These are phyloP conservation scores for Solanum arcanum DNA, from an alignment of 257 asterid genomes.

Conservation along the genomic window DNA sequence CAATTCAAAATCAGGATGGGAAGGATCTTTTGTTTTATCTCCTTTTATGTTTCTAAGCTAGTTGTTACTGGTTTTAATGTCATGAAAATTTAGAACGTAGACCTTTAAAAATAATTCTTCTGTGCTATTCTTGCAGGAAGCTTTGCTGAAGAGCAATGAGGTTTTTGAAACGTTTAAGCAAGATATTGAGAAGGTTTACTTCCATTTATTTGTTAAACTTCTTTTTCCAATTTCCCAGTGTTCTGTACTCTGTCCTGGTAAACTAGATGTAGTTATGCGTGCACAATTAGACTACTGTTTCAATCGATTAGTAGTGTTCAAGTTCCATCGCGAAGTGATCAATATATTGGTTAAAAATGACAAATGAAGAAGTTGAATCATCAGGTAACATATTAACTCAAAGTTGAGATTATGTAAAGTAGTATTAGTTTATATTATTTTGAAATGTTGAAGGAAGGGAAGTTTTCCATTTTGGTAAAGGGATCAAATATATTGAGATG, in stretches of 20 bases:
- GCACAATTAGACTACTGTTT: not conserved
- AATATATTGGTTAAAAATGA: not conserved
- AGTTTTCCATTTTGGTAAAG: not conserved
- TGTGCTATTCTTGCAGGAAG: conserved; percentile 50
- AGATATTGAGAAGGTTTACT: conserved; percentile 85
- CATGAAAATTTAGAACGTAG: not conserved
- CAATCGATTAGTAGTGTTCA: not conserved
- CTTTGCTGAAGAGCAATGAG: conserved; percentile 90
- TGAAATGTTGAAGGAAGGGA: not conserved
- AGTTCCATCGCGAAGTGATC: not conserved
- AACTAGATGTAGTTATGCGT: not conserved
- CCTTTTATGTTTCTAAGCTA: not conserved
- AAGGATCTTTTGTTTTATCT: not conserved
- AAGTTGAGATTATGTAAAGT: not conserved
- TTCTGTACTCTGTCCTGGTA: not conserved
- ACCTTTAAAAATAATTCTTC: not conserved
- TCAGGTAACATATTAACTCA: not conserved
- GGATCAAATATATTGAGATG: not conserved
- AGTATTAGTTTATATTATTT: not conserved
- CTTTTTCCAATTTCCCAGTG: not conserved
- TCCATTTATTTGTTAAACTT: not conserved
- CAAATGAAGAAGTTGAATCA: not conserved
- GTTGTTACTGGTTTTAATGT: not conserved
- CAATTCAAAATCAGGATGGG: not conserved
- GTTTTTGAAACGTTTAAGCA: conserved; percentile 92